Conservation (phyloP, 2,329 filamentous ascomycete species). For the Penicillium sp. region DNA sequence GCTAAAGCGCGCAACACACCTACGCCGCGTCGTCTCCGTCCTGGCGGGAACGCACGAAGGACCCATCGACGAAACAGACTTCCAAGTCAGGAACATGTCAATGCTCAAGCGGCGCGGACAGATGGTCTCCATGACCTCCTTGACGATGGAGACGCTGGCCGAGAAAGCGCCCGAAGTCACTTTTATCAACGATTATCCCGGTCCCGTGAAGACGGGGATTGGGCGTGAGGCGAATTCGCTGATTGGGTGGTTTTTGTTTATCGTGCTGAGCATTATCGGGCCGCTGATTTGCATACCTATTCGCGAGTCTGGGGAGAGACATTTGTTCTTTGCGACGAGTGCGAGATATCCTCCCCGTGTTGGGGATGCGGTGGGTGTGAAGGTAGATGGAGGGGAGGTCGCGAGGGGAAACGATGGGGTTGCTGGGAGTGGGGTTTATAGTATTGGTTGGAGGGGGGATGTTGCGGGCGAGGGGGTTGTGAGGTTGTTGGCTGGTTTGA, state of each 20-base stretch:
- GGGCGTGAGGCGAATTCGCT: constrained; percentile 13
- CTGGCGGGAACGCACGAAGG: constrained; percentile 54
- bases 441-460: constrained; percentile 26
- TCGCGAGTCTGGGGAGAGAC: constrained; percentile 46
- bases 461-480: constrained; percentile 13
- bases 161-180: constrained; percentile 45
- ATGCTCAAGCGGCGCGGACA: constrained; percentile 45
- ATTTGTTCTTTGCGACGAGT: constrained; percentile 43
- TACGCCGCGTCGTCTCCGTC: constrained; percentile 56
- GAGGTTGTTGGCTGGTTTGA: constrained; percentile 27
- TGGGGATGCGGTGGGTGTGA: constrained; percentile 4
- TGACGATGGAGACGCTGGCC: constrained; percentile 50
- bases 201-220: constrained; percentile 47
- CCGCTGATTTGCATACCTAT: constrained; percentile 18
- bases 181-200: constrained; percentile 50
- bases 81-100: constrained; percentile 42
- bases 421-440: constrained; percentile 30
- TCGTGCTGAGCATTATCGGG: constrained; percentile 32
- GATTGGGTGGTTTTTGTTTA: not conserved
- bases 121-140: constrained; percentile 48
- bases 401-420: constrained; percentile 26
- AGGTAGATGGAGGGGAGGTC: constrained; percentile 17
- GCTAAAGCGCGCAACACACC: constrained; percentile 45
- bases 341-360: constrained; percentile 29
- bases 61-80: constrained; percentile 47